Conservation (phyloP, 2,329 filamentous ascomycete species). For the Diaporthe longicolla region DNA sequence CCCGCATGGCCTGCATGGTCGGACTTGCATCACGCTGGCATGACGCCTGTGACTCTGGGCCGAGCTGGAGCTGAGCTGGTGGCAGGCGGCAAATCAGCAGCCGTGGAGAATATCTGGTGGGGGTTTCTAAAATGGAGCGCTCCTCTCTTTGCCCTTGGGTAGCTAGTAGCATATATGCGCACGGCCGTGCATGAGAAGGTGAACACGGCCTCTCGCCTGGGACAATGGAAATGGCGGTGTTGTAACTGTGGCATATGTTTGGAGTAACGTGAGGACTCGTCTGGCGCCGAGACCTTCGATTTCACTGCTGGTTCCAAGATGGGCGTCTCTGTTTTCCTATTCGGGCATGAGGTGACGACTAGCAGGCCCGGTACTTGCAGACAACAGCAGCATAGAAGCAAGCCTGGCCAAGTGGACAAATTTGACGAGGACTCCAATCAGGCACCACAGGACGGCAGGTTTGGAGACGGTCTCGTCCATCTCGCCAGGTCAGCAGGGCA, state of each 20-base stretch:
- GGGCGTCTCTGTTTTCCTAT: constrained; percentile 10
- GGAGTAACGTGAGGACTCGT: constrained; percentile 13
- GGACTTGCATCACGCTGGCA: constrained; percentile 30
- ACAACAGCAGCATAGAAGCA: constrained; percentile 13
- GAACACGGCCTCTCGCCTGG: background rate
- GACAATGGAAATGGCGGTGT: background rate
- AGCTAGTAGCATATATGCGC: constrained; percentile 20
- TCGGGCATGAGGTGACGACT: constrained; percentile 15
- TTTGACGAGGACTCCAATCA: constrained; percentile 29
- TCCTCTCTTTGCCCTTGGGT: background rate
- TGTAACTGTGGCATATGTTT: background rate
- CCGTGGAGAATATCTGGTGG: background rate
- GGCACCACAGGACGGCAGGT: background rate
- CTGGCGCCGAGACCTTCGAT: background rate
- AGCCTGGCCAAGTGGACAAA: constrained; percentile 18
- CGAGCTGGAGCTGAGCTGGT: constrained; percentile 3
- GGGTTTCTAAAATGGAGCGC: constrained; percentile 11
- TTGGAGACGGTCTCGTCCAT: background rate
- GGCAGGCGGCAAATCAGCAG: constrained; percentile 29
- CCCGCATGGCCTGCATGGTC: constrained; percentile 7
- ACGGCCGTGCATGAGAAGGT: constrained; percentile 16
- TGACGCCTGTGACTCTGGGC: constrained; percentile 25
- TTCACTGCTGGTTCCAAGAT: constrained; percentile 28
- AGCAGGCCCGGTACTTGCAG: constrained; percentile 24
- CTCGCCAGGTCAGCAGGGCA: constrained; percentile 10